Conservation (phyloP, 208 protist genomes). For the Acanthamoeba divionensis region DNA sequence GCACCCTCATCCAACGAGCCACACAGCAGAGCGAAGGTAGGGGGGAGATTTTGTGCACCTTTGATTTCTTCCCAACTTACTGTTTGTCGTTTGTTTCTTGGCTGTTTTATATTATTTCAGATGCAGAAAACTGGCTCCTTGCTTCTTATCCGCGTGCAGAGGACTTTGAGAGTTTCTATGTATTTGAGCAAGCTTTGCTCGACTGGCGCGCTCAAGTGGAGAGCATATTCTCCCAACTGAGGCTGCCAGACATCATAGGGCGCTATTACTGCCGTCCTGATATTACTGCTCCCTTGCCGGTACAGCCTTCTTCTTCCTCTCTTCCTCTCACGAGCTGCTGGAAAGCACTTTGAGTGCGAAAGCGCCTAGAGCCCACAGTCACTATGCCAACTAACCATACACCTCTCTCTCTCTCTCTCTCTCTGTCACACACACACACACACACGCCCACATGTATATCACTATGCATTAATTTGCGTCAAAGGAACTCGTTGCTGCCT, state of each 20-base stretch:
- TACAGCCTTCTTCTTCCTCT: not conserved
- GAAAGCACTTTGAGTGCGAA: too few relatives aligned
- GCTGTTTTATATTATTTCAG: not conserved
- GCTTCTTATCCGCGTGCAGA: not conserved
- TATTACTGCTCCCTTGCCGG: not conserved
- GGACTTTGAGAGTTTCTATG: constrained; percentile 13
- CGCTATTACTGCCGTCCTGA: not conserved
- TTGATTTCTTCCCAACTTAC: not conserved
- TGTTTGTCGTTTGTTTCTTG: not conserved
- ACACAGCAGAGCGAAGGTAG: not conserved
- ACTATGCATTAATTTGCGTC: not conserved
- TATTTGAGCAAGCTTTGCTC: constrained; percentile 38
- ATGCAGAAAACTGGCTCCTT: not conserved
- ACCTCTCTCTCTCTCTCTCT: not conserved
- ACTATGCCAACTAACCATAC: too few relatives aligned
- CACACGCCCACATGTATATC: not conserved
- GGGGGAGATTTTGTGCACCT: not conserved
- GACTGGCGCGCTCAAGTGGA: constrained; percentile 39
- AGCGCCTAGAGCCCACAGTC: not conserved
- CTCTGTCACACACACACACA: not conserved
- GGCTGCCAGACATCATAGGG: constrained; percentile 22
- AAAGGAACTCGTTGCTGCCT: constrained; percentile 32
- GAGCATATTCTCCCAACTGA: not conserved
- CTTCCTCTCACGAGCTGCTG: not conserved
- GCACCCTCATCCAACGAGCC: not conserved